These are phyloP conservation scores for Acrodontium crateriforme DNA, from an alignment of 2,329 filamentous ascomycete species.

Conservation along the genomic window DNA sequence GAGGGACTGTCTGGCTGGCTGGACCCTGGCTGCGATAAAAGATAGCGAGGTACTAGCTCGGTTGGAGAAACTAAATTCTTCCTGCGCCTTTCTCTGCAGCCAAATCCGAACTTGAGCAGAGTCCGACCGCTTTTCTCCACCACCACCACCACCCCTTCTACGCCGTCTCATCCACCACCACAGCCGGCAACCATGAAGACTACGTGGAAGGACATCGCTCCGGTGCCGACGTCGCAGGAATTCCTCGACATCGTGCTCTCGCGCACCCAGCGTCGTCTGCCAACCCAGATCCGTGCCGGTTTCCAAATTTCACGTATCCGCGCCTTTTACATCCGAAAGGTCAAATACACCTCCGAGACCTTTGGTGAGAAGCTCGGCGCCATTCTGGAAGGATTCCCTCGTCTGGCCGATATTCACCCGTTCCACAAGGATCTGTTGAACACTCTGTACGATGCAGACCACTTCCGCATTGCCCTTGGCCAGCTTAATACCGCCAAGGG, in stretches of 20 bases:
- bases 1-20: no score
- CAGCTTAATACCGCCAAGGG: conserved; percentile 94
- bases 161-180: background rate
- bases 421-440: conserved; percentile 90
- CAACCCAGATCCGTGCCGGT: conserved; percentile 87
- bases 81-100: no score
- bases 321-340: conserved; percentile 91
- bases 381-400: conserved; percentile 86
- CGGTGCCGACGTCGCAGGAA: conserved; percentile 70
- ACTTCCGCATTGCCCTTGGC: conserved; percentile 91
- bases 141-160: no score
- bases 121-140: no score
- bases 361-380: conserved; percentile 85
- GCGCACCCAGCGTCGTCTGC: conserved; percentile 79
- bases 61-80: no score
- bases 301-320: conserved; percentile 94
- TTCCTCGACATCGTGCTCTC: conserved; percentile 96
- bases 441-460: conserved; percentile 95
- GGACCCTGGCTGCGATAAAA: no score
- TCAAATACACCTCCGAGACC: conserved; percentile 96
- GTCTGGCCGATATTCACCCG: conserved; percentile 85
- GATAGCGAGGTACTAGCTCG: no score
- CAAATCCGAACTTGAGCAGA: no score
- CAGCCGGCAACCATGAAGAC: conserved; percentile 37
- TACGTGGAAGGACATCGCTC: conserved; percentile 41